Percentiles rank a stretch among this genome's conserved stretches.
phyloP scores from a whole-genome alignment of 768 basidiomycete species.

The Flagelloscypha sp. region DNA sequence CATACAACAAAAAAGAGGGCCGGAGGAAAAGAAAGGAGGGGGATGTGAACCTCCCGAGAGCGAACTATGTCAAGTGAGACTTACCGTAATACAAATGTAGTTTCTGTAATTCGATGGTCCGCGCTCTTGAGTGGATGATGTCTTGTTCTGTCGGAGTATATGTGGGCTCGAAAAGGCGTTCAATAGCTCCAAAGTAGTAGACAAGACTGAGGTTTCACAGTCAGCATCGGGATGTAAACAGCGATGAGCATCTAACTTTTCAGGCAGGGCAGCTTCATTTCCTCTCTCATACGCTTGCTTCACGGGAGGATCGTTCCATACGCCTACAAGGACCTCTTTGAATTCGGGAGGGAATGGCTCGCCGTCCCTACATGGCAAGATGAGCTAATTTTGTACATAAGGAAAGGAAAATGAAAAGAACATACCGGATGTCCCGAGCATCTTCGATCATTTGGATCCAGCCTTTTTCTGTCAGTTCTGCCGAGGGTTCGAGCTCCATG shows the following conservation, averaged over 20 bases:
- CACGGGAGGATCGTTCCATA: slow-evolving; percentile 76
- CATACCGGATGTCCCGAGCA: slow-evolving; percentile 62
- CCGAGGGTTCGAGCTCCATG: slow-evolving; percentile 67
- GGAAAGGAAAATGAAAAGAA: no score
- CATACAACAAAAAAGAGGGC: no score
- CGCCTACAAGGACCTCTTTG: slow-evolving; percentile 52
- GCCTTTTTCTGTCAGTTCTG: slow-evolving; percentile 29
- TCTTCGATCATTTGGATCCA: slow-evolving; percentile 52
- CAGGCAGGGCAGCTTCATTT: slow-evolving; percentile 87
- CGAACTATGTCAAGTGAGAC: no score
- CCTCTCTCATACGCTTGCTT: slow-evolving; percentile 72
- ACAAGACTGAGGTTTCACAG: slow-evolving; percentile 34
- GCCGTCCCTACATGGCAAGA: no score
- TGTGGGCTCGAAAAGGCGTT: slow-evolving; percentile 65
- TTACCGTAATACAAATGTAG: no score
- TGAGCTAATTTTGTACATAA: no score
- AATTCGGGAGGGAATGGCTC: slow-evolving; percentile 71
- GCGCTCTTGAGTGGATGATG: slow-evolving; percentile 77
- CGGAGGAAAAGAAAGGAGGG: no score
- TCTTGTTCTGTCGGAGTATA: slow-evolving; percentile 81
- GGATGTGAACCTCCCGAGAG: no score
- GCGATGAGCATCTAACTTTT: slow-evolving; percentile 52
- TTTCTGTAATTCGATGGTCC: slow-evolving; percentile 89
- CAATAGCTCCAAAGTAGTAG: slow-evolving; percentile 75
- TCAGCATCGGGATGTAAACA: neutral